Evolutionary conservation across 331 rosid species (phyloP).

Genomic region (Stylosanthes scabra): DNA sequence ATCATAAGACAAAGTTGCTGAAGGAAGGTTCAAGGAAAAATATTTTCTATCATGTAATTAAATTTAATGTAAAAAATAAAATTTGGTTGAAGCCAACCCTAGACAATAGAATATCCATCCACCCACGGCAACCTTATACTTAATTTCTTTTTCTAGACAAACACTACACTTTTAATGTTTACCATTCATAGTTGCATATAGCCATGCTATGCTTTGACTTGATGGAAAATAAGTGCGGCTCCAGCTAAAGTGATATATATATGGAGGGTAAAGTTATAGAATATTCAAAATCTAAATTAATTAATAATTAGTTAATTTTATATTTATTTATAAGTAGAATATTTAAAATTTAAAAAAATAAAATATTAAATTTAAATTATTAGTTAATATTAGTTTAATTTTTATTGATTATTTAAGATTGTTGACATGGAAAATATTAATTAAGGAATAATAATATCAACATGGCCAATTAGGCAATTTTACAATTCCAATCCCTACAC

Average conservation of each 20-base stretch:
- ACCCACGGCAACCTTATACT: not conserved
- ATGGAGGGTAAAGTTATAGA: too few species aligned
- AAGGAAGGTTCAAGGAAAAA: not conserved
- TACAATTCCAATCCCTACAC: not conserved
- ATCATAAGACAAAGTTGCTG: too few species aligned
- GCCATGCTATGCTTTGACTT: slow-evolving; percentile 30
- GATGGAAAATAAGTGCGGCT: slow-evolving; percentile 4
- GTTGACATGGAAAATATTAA: not conserved
- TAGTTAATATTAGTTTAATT: too few species aligned
- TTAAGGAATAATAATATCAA: not conserved
- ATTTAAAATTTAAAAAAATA: too few species aligned
- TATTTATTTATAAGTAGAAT: too few species aligned
- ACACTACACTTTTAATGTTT: not conserved
- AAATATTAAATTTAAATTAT: too few species aligned
- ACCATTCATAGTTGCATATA: slow-evolving; percentile 33
- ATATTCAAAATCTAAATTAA: too few species aligned
- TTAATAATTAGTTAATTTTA: too few species aligned
- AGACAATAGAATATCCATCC: not conserved
- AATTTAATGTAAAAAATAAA: not conserved
- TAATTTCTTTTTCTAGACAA: too few species aligned
- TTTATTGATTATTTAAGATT: too few species aligned
- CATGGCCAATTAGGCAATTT: too few species aligned
- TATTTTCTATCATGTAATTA: not conserved
- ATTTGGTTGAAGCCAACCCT: not conserved
- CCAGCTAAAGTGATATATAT: not conserved